Evolutionary conservation across 495 filamentous ascomycete species (phyloP), one percentile per base, ranked within the genome.

Genomic region (Annulohypoxylon nitens): DNA sequence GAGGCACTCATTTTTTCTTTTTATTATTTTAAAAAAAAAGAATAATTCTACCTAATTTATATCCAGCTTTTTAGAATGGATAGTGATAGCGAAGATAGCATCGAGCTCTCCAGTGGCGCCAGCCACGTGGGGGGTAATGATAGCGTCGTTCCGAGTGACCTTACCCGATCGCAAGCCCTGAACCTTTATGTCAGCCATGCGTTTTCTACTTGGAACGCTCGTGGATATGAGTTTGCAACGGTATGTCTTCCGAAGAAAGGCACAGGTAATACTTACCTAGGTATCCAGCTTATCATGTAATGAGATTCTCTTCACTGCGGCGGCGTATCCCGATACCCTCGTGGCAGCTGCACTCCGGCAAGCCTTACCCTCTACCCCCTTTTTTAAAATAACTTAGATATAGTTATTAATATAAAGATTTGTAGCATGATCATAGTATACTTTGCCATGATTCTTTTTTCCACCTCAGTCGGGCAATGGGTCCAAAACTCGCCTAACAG

Each of bases 251-350:
- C 12, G 9, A n/a, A 58, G 66, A 64, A 70, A 45, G 37, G 9
- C n/a, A 43, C 25, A 61, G 61, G 50, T 30, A 73, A 39, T 39
- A 54, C 70, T 65, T 16, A 61, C 20, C 20, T 23, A 23, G 20
- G 20, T 23, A 23, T 23, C 64, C 69, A 55, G 36, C 64, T 65
- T 9, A 69, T 61, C 20, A 51, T 12, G 34, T 47, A 2, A 18
- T 12, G 30, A 82, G 81, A 79, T 90, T 7, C 81, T 92, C 18
- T 91, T 90, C 74, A 86, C 90, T 10, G 90, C 90, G 0, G 82
- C 84, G 0, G 86, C 87, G 30, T 90, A 86, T 64, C 87, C 88
- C 0, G 85, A 85, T 48, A 90, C 87, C 3, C 79, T 90, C 50
- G 79, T 84, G 34, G 86, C 84, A 20, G 75, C 82, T 11, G 83